Evolutionary conservation across 108 stramenopile genomes (phyloP), one percentile per base, ranked within the genome.

Genomic region (Fragilariopsis cylindrus): DNA sequence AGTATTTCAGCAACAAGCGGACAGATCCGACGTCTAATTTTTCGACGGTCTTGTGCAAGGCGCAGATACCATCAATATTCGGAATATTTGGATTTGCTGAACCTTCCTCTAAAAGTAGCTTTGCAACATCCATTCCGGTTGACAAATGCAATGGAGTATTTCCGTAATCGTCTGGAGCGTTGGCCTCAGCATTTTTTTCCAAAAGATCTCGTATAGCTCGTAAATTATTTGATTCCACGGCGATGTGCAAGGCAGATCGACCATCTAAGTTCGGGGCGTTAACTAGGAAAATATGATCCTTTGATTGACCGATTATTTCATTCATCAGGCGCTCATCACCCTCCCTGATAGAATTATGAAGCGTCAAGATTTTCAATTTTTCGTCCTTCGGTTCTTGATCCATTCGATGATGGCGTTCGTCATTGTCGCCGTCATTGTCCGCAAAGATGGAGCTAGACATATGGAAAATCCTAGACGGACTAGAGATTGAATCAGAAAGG

Each of bases 61-160:
- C 83, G 73, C 89, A 92, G 7, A 93, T 74, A 44, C 94, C 94
- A 64, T 90, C 87, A 12, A 84, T 74, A 66, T 96, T 92, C 12
- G 94, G 94, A 57, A 96, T 96, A 69, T 96, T 92, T 40, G 94
- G 91, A 77, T 90, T 96, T 7, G 88, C 82, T 7, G 75, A 80
- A 7, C 88, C 88, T 53, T 52, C 47, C 7, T 81, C 78, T 11
- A 96, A 76, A 19, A 96, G 90, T 1, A 90, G 44, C 49, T 71
- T 65, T 0, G 81, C 83, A 62, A 93, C 82, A 13, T 70, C 74
- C 16, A 69, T 53, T 48, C 73, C 69, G 52, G 70, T 63, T 8
- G 94, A 78, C 18, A 87, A 76, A 71, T 93, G 94, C 53, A 96
- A 77, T 4, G 94, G 82, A 5, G 94, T 96, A 55, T 96, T 88